A percentile compares a stretch with the other conserved stretches of the same genome.
phyloP scores from a whole-genome alignment of 75 land plant genomes.

The Sequoia sempervirens region DNA sequence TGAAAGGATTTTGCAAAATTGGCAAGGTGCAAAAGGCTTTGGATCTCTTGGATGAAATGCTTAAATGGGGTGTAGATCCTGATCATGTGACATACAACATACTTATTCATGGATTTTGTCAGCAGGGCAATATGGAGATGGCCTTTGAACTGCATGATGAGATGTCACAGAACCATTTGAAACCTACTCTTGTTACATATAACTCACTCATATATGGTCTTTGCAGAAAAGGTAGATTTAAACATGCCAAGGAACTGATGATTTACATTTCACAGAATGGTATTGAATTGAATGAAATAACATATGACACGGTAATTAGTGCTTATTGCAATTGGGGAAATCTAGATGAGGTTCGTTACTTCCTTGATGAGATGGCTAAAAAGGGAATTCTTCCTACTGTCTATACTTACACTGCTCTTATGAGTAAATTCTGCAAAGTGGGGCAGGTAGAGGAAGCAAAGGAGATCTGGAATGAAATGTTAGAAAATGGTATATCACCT shows the following conservation, averaged over 20 bases:
- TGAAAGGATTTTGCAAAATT: slow-evolving; percentile 48
- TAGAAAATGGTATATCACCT: slow-evolving; percentile 28
- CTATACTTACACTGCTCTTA: slow-evolving; percentile 60
- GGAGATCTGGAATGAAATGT: slow-evolving; percentile 38
- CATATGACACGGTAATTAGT: slow-evolving; percentile 61
- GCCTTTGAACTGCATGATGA: slow-evolving; percentile 43
- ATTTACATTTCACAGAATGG: slow-evolving; percentile 28
- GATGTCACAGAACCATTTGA: slow-evolving; percentile 40
- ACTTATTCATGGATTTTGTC: slow-evolving; percentile 58
- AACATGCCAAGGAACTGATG: slow-evolving; percentile 45
- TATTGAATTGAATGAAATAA: slow-evolving; percentile 40
- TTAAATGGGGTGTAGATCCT: slow-evolving; percentile 27
- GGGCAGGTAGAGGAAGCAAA: slow-evolving; percentile 32
- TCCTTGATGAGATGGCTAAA: slow-evolving; percentile 53
- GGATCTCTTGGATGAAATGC: slow-evolving; percentile 37
- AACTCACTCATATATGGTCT: slow-evolving; percentile 61
- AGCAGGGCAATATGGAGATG: slow-evolving; percentile 23
- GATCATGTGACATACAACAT: slow-evolving; percentile 66
- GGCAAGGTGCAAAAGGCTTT: slow-evolving; percentile 29
- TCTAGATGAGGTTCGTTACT: slow-evolving; percentile 26
- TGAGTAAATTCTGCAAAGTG: slow-evolving; percentile 61
- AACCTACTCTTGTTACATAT: slow-evolving; percentile 50
- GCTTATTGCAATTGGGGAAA: slow-evolving; percentile 56
- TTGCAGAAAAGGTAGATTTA: slow-evolving; percentile 40
- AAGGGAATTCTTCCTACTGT: slow-evolving; percentile 40